These are phyloP conservation scores for Pascua guehoae DNA, from an alignment of 1,284 basidiomycete species.

Conservation along the genomic window DNA sequence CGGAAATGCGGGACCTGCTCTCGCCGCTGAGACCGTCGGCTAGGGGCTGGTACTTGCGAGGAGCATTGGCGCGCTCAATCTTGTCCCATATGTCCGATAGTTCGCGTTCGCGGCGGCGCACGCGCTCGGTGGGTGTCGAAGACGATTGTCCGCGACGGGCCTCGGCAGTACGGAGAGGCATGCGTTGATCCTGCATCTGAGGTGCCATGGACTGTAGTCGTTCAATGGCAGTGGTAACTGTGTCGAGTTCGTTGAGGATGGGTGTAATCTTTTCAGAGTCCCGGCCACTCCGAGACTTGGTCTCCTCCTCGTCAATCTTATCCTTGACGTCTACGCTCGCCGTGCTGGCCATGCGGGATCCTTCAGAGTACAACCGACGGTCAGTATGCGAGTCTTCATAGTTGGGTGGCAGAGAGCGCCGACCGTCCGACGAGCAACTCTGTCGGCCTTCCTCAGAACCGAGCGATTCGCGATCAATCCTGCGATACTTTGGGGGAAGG, in stretches of 20 bases:
- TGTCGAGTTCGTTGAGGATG: slow-evolving; percentile 62
- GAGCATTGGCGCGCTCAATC: slow-evolving; percentile 26
- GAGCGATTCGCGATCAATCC: slow-evolving; percentile 5
- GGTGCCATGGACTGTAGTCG: slow-evolving; percentile 75
- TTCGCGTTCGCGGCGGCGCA: slow-evolving; percentile 16
- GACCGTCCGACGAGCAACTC: too few relatives aligned
- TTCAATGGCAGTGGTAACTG: slow-evolving; percentile 78
- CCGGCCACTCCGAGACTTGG: too few relatives aligned
- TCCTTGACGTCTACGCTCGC: too few relatives aligned
- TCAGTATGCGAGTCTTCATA: too few relatives aligned
- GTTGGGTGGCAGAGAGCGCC: too few relatives aligned
- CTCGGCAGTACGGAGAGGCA: slow-evolving; percentile 59
- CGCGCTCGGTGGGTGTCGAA: background rate
- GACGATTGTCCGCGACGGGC: background rate
- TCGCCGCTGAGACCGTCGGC: background rate
- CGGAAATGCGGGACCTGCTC: too few relatives aligned
- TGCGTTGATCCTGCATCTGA: slow-evolving; percentile 78
- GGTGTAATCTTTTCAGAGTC: background rate
- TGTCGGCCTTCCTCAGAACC: too few relatives aligned
- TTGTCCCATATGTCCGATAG: slow-evolving; percentile 38
- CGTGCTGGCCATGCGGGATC: too few relatives aligned
- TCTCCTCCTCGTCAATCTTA: too few relatives aligned
- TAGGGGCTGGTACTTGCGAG: background rate
- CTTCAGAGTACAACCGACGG: too few relatives aligned
- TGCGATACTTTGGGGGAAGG: slow-evolving; percentile 13